These are phyloP conservation scores for Phytophthora palmivora DNA, from an alignment of 352 stramenopile genomes.

Conservation along the genomic window DNA sequence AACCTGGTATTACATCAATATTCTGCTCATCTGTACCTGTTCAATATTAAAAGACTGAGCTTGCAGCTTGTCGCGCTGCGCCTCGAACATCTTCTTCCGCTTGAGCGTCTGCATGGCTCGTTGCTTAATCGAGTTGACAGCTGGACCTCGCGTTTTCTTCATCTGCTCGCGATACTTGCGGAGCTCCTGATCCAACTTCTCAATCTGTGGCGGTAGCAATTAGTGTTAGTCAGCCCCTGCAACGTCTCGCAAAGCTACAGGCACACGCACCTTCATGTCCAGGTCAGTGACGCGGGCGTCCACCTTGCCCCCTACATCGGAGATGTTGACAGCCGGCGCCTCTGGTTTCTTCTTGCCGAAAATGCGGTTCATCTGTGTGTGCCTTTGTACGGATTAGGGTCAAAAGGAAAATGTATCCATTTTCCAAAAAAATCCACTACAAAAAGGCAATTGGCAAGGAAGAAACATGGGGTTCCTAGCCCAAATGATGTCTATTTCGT, in stretches of 20 bases:
- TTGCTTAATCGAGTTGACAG: conserved; percentile 82
- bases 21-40: conserved; percentile 49
- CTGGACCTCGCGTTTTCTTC: conserved; percentile 73
- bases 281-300: conserved; percentile 79
- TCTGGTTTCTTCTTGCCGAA: conserved; percentile 89
- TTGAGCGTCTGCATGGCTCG: conserved; percentile 88
- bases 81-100: conserved; percentile 91
- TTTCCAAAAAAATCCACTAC: conserved; percentile 16
- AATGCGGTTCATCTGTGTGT: conserved; percentile 75
- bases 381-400: too few species aligned
- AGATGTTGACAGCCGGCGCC: conserved; percentile 73
- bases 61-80: conserved; percentile 79
- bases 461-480: too few species aligned
- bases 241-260: not conserved
- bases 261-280: conserved; percentile 71
- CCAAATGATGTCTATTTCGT: not conserved
- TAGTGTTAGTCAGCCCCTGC: conserved; percentile 10
- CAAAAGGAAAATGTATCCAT: conserved; percentile 4
- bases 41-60: conserved; percentile 91
- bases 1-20: not conserved
- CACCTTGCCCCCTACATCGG: conserved; percentile 79
- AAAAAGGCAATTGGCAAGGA: too few species aligned
- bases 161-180: conserved; percentile 88
- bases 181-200: conserved; percentile 83
- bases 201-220: conserved; percentile 51